Base-by-base conservation (phyloP, 2,329 filamentous ascomycete species). In the Hypomyces rosellus region DNA sequence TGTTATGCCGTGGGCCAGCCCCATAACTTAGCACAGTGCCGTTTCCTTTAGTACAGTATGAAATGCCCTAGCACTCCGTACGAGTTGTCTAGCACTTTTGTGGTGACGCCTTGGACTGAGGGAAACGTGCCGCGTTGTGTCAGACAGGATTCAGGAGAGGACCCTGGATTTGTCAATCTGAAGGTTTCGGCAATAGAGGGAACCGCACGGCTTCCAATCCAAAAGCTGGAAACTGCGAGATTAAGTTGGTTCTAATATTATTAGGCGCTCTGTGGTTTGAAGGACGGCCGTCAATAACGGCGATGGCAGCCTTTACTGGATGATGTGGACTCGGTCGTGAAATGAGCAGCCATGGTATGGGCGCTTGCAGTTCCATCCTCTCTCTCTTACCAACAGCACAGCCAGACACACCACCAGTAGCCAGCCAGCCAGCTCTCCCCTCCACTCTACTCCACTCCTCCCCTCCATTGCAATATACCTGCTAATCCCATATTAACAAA, bases 231-330 rank as follows among this genome's bases (percentile, higher is more conserved):
- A 18, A n/a, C 37, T 39, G 49, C 34, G 30, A n/a, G 42, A 30
- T 33, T 44, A 16, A 44, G 14, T 39, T 39, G 37, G 13, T 12
- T 48, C 50, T 45, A 52, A 52, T 46, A 46, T 49, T 52, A 49
- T 48, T 53, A 53, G 48, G 48, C 51, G 51, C 51, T 47, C 41
- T 47, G 48, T 47, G 51, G 51, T 53, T 42, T 34, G 34, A 40
- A 50, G 9, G 25, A 30, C 25, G 25, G 25, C 25, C 25, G 25
- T 30, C 25, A 30, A 30, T 30, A 30, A 30, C 25, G 25, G 25
- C 25, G 9, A 30, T 30, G 25, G 25, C 25, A 30, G 25, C 25
- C 25, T 7, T 30, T 30, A 30, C 25, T 30, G 25, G 25, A 30
- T 30, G 25, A 7, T 11, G 25, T 30, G 25, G 9, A 30, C 25